Evolutionary conservation across 345 rosid species (phyloP).

Genomic region (Lumnitzera racemosa): DNA sequence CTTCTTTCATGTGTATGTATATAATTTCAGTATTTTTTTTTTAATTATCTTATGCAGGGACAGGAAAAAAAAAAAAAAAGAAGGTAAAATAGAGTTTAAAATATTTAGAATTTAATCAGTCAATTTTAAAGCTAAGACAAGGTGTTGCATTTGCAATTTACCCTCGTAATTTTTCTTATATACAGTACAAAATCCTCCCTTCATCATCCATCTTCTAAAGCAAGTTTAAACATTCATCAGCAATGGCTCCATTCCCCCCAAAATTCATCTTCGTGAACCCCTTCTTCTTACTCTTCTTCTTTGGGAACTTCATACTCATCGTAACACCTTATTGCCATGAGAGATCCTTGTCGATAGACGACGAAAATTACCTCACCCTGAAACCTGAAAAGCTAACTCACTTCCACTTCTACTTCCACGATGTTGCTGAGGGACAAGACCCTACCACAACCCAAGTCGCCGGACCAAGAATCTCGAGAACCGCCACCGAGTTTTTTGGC

Average conservation of each 20-base stretch:
- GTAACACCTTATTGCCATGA: background rate
- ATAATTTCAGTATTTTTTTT: too few species aligned
- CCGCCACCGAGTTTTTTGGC: slow-evolving; percentile 13
- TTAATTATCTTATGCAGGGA: too few species aligned
- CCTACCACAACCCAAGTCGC: background rate
- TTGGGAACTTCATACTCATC: too few species aligned
- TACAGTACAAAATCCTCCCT: too few species aligned
- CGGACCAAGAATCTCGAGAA: slow-evolving; percentile 1
- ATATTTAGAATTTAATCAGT: too few species aligned
- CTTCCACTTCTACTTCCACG: slow-evolving; percentile 15
- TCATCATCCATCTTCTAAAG: too few species aligned
- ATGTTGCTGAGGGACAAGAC: background rate
- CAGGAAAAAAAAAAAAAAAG: too few species aligned
- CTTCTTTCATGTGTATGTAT: too few species aligned
- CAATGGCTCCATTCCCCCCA: slow-evolving; percentile 1
- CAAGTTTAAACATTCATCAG: background rate
- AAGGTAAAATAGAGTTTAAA: too few species aligned
- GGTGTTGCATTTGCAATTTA: too few species aligned
- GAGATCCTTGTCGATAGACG: background rate
- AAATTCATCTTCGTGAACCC: background rate
- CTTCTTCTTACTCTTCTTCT: background rate
- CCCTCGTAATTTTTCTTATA: background rate
- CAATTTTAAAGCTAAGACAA: too few species aligned
- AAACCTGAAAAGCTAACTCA: slow-evolving; percentile 10
- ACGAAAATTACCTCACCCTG: background rate